These are phyloP conservation scores for Allomyces macrogynus DNA, from an alignment of 192 early-diverging fungal species.

Conservation along the genomic window DNA sequence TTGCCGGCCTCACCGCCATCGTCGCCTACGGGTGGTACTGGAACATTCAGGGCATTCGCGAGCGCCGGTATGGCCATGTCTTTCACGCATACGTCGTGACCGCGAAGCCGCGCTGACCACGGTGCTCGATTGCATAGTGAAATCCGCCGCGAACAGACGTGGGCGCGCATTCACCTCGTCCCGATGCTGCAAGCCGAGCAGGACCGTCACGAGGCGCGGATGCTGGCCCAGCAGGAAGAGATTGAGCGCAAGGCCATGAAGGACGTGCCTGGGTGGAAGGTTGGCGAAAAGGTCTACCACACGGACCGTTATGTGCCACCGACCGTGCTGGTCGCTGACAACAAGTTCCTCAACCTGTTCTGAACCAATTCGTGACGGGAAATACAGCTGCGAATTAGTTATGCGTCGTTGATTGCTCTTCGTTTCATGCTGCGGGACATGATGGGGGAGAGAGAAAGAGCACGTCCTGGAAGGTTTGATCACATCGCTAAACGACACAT, in stretches of 20 bases:
- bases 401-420: no score
- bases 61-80: conserved; percentile 6
- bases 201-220: conserved; percentile 73
- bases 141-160: conserved; percentile 73
- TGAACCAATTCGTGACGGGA: not conserved
- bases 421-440: no score
- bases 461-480: no score
- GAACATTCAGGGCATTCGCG: conserved; percentile 18
- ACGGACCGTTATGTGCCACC: conserved; percentile 58
- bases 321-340: conserved; percentile 44
- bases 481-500: no score
- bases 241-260: conserved; percentile 45
- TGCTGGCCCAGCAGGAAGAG: conserved; percentile 53
- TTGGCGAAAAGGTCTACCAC: conserved; percentile 76
- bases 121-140: conserved; percentile 31
- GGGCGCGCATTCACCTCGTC: conserved; percentile 78
- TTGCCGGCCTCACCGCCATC: conserved; percentile 47
- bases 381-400: no score
- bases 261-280: conserved; percentile 53
- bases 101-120: not conserved
- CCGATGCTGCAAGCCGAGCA: conserved; percentile 83
- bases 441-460: no score
- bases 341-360: conserved; percentile 5
- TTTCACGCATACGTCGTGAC: not conserved
- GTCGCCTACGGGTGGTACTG: conserved; percentile 70